phyloP scores from a whole-genome alignment of 306 rosid species.

The Acacia melanoxylon region DNA sequence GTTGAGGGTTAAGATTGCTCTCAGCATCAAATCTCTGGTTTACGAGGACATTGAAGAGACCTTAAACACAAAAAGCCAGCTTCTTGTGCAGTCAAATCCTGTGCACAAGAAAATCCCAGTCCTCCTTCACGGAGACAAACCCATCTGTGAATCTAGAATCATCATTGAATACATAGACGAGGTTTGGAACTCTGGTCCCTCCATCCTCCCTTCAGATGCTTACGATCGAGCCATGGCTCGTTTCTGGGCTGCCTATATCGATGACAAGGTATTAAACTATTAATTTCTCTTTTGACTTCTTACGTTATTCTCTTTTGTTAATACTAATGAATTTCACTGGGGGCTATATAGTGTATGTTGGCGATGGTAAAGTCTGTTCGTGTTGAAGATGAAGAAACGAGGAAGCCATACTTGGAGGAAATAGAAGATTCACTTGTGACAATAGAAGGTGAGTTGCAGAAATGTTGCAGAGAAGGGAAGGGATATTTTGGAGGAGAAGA shows the following conservation, averaged over 20 bases:
- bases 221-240: conserved; percentile 43
- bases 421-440: conserved; percentile 9
- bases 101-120: conserved; percentile 49
- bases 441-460: conserved; percentile 38
- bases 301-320: background rate
- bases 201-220: conserved; percentile 42
- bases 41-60: conserved; percentile 37
- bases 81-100: conserved; percentile 46
- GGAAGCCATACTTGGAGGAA: conserved; percentile 33
- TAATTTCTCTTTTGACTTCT: background rate
- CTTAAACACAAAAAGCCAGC: conserved; percentile 32
- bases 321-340: background rate
- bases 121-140: conserved; percentile 33
- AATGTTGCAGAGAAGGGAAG: background rate
- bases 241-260: conserved; percentile 46
- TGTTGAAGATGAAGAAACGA: conserved; percentile 32
- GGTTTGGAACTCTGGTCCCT: conserved; percentile 34
- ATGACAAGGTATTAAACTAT: conserved; percentile 34
- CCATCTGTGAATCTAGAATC: conserved; percentile 42
- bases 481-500: too few species aligned
- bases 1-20: conserved; percentile 35
- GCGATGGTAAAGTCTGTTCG: background rate
- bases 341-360: conserved; percentile 28
- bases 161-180: conserved; percentile 49
- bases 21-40: conserved; percentile 34